phyloP scores from a whole-genome alignment of 768 basidiomycete species.

The Cystofilobasidium bisporidii region DNA sequence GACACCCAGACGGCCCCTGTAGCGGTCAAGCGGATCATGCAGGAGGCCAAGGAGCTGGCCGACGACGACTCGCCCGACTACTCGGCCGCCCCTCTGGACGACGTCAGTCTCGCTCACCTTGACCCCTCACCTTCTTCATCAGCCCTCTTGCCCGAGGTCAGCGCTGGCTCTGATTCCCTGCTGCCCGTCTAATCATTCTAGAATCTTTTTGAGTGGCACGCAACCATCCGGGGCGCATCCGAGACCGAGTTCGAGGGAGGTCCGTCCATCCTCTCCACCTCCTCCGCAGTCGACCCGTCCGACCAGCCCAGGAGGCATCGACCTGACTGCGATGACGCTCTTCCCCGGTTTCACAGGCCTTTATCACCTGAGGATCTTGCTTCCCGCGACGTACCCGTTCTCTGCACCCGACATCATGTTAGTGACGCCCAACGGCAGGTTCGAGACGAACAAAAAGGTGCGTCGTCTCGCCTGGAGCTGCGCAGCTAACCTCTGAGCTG shows the following conservation, averaged over 20 bases:
- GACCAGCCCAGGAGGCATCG: neutral
- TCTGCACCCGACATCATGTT: conserved; percentile 91
- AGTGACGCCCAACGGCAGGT: conserved; percentile 92
- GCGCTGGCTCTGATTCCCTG: conserved; percentile 11
- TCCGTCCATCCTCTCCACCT: conserved; percentile 14
- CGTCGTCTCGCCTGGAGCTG: conserved; percentile 31
- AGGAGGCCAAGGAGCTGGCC: conserved; percentile 81
- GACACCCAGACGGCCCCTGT: conserved; percentile 6
- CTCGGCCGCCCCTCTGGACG: conserved; percentile 58
- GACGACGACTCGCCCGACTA: conserved; percentile 80
- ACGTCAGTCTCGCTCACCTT: conserved; percentile 46
- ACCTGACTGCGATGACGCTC: neutral
- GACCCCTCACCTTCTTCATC: conserved; percentile 23
- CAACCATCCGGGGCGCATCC: conserved; percentile 78
- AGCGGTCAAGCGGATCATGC: conserved; percentile 96
- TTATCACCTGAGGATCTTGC: conserved; percentile 69
- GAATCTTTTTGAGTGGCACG: conserved; percentile 96
- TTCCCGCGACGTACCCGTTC: conserved; percentile 78
- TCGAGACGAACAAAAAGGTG: conserved; percentile 91
- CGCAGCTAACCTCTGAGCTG: too few relatives aligned
- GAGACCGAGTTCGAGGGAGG: conserved; percentile 91
- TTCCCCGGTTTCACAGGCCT: conserved; percentile 41
- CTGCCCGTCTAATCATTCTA: conserved; percentile 52
- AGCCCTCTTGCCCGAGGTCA: neutral
- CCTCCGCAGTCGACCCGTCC: neutral